phyloP scores from a whole-genome alignment of 495 filamentous ascomycete species.

The Amphirosellinia nigrospora region DNA sequence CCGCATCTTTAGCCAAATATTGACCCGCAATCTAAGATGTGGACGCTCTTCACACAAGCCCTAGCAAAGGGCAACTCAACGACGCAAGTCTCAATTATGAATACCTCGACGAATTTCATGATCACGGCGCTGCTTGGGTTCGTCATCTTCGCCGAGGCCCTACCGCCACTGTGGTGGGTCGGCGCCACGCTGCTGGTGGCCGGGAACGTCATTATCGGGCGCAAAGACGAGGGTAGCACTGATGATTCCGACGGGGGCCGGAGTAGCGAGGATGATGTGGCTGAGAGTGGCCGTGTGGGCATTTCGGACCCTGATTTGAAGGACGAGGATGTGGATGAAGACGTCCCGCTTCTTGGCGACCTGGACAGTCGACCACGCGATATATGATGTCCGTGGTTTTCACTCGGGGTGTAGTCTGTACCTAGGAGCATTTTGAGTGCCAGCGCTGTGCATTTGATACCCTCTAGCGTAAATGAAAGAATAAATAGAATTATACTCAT shows the following conservation, averaged over 20 bases:
- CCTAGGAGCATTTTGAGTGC: neutral
- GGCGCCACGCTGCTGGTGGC: conserved; percentile 84
- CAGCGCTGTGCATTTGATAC: conserved; percentile 5
- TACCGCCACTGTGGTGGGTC: conserved; percentile 85
- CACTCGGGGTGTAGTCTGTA: neutral
- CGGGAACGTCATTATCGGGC: conserved; percentile 89
- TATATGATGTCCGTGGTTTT: neutral
- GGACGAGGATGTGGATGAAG: conserved; percentile 35
- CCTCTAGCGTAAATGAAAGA: neutral
- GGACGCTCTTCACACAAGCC: conserved; percentile 85
- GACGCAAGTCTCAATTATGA: conserved; percentile 89
- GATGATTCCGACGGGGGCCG: conserved; percentile 9
- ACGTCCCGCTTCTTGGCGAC: conserved; percentile 37
- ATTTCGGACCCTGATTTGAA: conserved; percentile 30
- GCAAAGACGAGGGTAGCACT: conserved; percentile 68
- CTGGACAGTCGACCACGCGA: conserved; percentile 17
- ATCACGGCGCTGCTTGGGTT: conserved; percentile 85
- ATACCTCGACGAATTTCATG: conserved; percentile 92
- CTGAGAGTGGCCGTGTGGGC: conserved; percentile 28
- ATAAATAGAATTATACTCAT: neutral
- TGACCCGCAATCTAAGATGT: conserved; percentile 66
- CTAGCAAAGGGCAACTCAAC: conserved; percentile 83
- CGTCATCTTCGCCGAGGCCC: conserved; percentile 71
- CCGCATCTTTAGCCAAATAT: conserved; percentile 9
- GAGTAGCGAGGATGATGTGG: conserved; percentile 16